phyloP scores from a whole-genome alignment of 1,284 basidiomycete species.

The Fomitopsis betulina region DNA sequence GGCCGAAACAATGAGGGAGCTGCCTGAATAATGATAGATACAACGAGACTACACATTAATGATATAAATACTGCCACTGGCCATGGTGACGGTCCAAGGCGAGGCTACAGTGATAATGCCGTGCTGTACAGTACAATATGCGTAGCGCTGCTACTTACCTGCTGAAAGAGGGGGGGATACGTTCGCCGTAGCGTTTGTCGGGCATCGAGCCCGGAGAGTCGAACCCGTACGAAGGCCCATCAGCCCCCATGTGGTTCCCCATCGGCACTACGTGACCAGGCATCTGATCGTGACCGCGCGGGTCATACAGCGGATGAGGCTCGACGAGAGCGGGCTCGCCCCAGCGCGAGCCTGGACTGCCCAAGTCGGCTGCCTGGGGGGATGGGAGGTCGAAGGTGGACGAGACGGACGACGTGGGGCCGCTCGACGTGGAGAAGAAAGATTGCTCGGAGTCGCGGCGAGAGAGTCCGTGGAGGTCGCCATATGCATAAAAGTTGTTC shows the following conservation, averaged over 20 bases:
- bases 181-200: neutral
- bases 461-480: neutral
- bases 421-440: neutral
- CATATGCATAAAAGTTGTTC: neutral
- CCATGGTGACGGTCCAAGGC: neutral
- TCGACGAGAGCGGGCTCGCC: neutral
- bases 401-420: neutral
- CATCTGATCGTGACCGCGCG: neutral
- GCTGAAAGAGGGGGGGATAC: neutral
- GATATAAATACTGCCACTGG: neutral
- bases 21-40: neutral
- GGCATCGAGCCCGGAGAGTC: neutral
- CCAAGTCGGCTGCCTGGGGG: neutral
- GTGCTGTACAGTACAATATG: neutral
- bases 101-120: neutral
- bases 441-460: neutral
- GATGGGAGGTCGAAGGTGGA: neutral
- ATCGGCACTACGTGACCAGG: neutral
- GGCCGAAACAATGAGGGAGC: neutral
- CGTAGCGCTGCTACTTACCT: conserved; percentile 6
- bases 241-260: neutral
- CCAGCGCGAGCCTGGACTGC: neutral
- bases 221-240: neutral
- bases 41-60: neutral
- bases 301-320: neutral